phyloP scores from a whole-genome alignment of 1,284 basidiomycete genomes.

The Sporisorium graminicola region DNA sequence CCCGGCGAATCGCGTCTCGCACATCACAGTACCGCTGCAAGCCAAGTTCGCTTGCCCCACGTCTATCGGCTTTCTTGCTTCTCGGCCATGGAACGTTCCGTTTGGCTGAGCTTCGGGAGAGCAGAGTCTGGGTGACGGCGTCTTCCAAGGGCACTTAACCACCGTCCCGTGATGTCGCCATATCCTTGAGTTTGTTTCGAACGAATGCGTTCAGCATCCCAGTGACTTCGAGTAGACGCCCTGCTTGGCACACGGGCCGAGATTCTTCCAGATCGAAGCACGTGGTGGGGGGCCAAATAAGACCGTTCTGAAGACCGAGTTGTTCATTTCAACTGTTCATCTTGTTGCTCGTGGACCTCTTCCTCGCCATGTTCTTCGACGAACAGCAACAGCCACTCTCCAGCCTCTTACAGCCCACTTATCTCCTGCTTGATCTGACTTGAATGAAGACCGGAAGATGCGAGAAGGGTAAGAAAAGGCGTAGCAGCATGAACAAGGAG shows the following conservation, averaged over 20 bases:
- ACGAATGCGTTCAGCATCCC: not conserved
- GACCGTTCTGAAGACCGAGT: conserved; percentile 21
- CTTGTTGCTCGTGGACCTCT: not conserved
- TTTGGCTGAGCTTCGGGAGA: not conserved
- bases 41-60: conserved; percentile 17
- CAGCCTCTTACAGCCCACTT: not conserved
- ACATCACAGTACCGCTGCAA: not conserved
- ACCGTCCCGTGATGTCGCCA: conserved; percentile 8
- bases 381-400: not conserved
- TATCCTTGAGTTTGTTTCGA: not conserved
- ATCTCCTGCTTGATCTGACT: not conserved
- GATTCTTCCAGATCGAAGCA: not conserved
- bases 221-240: conserved; percentile 1
- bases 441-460: not conserved
- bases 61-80: not conserved
- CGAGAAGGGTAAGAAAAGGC: not conserved
- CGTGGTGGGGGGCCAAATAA: not conserved
- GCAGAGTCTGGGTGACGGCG: not conserved
- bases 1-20: not conserved
- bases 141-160: not conserved
- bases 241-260: not conserved
- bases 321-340: not conserved
- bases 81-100: not conserved
- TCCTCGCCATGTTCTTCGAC: not conserved
- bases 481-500: not conserved